Conservation (phyloP, 1,139 yeast genomes). For the Kodamaea arcana region DNA sequence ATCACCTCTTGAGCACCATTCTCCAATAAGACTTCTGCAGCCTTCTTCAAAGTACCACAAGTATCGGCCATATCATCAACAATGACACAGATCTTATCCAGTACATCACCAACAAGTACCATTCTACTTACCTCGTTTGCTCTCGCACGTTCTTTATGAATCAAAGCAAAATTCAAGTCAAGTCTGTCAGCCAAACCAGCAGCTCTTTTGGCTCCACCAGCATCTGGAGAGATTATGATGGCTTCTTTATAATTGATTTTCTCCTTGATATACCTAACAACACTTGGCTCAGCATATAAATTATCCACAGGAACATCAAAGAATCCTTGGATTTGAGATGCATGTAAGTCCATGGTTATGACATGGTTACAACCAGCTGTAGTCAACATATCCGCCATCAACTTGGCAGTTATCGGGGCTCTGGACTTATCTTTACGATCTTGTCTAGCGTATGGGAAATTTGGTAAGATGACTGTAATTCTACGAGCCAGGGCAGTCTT, state of each 20-base stretch:
- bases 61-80: conserved; percentile 99
- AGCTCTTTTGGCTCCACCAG: conserved; percentile 98
- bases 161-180: conserved; percentile 90
- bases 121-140: conserved; percentile 92
- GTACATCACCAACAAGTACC: conserved; percentile 96
- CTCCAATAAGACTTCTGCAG: conserved; percentile 82
- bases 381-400: conserved; percentile 91
- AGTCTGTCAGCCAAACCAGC: conserved; percentile 92
- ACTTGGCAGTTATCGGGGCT: conserved; percentile 96
- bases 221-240: conserved; percentile 93
- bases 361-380: conserved; percentile 97
- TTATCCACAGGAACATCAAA: conserved; percentile 96
- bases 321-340: conserved; percentile 96
- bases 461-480: conserved; percentile 92
- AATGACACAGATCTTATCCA: conserved; percentile 79
- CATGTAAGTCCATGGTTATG: conserved; percentile 96
- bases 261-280: conserved; percentile 80
- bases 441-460: conserved; percentile 96
- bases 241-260: conserved; percentile 59
- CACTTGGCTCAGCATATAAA: conserved; percentile 92
- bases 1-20: conserved; percentile 82
- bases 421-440: conserved; percentile 94
- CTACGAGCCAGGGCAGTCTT: conserved; percentile 93
- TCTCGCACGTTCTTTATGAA: conserved; percentile 92
- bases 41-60: conserved; percentile 94